phyloP scores from a whole-genome alignment of 2,329 filamentous ascomycete species.

The Xylariaceae sp. region DNA sequence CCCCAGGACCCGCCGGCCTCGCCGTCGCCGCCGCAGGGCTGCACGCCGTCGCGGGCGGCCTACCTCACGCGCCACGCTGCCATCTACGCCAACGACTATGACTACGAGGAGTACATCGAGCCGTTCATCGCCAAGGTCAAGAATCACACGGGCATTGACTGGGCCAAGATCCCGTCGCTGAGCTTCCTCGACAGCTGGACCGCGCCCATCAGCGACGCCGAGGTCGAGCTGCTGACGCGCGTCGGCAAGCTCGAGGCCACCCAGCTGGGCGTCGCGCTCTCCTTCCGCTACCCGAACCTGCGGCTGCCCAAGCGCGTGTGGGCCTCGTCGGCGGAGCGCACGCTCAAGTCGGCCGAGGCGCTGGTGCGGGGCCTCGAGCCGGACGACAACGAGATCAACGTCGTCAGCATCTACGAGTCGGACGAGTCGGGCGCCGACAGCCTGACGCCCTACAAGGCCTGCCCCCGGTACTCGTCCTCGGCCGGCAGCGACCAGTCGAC shows the following conservation, averaged over 20 bases:
- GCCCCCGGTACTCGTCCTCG: conserved; percentile 53
- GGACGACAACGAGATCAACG: conserved; percentile 44
- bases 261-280: conserved; percentile 49
- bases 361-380: conserved; percentile 50
- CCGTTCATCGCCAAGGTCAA: conserved; percentile 50
- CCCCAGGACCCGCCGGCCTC: conserved; percentile 39
- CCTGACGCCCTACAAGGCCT: conserved; percentile 58
- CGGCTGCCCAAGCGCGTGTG: conserved; percentile 48
- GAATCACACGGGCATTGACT: conserved; percentile 48
- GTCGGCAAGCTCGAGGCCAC: conserved; percentile 54
- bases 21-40: conserved; percentile 39
- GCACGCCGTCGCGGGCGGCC: conserved; percentile 41
- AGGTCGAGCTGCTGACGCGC: conserved; percentile 52
- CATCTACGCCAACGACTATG: conserved; percentile 53
- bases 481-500: conserved; percentile 47
- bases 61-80: conserved; percentile 53
- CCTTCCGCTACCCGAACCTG: conserved; percentile 50
- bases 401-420: conserved; percentile 49
- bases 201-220: conserved; percentile 47
- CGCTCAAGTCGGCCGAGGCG: conserved; percentile 48
- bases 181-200: conserved; percentile 51
- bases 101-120: conserved; percentile 50
- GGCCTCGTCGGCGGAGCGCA: conserved; percentile 57
- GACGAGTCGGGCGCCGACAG: conserved; percentile 49
- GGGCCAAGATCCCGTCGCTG: conserved; percentile 46